Base-by-base conservation (phyloP, 257 asterid genomes). In the Penstemon davidsonii region DNA sequence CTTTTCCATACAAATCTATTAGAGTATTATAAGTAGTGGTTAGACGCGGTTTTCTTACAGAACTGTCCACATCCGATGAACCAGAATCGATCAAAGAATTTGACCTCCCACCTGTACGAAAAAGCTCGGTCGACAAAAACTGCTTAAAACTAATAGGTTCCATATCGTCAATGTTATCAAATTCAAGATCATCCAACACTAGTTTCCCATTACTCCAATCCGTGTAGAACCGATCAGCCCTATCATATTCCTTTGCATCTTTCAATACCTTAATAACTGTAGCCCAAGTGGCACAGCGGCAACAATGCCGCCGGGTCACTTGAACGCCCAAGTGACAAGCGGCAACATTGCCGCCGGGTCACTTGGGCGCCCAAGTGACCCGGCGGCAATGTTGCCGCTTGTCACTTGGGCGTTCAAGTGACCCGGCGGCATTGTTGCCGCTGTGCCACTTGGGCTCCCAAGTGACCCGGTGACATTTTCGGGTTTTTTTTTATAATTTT, bases 1-100 rank as follows among this genome's bases (percentile, higher is more conserved):
- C 97, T 75, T 93, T 90, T 58, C 98, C 98, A 41, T 90, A 92
- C 81, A 92, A 82, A 80, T 92, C 97, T 60, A 92, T 92, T 61
- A 92, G 84, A 54, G 95, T 88, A 72, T 92, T 90, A 68, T 90
- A 92, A 25, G 98, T 90, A 64, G 96, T 73, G 15, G 97, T 79
- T 10, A 88, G 85, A 36, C 78, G 79, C 4, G 95, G 93, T 59
- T 78, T 88, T 71, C 71, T 83, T 44, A 68, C 74, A 53, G 69
- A 57, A 37, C 46, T 76, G 64, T 84, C 90, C 33, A 59, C 73
- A n/a, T 75, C 80, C 36, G 62, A 57, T 11, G 49, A 50, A 58
- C 37, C 69, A n/a, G 70, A 43, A 65, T 53, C 80, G 4, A 47
- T 71, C 43, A 70, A 66, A 12, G 81, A 47, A 55, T 68, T 60